Conservation (phyloP, 2,329 filamentous ascomycete genomes). For the Beauveria pseudobassiana region DNA sequence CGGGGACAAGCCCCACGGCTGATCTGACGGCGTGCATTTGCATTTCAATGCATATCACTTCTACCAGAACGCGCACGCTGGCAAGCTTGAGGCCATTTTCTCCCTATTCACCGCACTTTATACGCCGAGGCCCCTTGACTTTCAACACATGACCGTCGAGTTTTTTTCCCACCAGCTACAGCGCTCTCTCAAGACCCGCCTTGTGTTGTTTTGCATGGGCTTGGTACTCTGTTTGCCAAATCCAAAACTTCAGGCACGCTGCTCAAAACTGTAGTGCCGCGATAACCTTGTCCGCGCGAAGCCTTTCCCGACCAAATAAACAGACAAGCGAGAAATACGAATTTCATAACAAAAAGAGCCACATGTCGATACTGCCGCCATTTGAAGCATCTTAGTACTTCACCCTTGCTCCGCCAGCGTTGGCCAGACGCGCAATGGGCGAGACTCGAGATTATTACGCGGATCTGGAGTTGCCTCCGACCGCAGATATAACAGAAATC, state of each 20-base stretch:
- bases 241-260: background rate
- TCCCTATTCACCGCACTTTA: background rate
- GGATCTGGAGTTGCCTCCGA: constrained; percentile 64
- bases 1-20: constrained; percentile 14
- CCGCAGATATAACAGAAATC: constrained; percentile 65
- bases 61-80: background rate
- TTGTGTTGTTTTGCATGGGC: background rate
- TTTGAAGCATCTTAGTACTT: background rate
- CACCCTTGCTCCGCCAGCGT: background rate
- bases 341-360: background rate
- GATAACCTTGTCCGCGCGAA: background rate
- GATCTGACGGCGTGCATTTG: constrained; percentile 3
- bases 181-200: background rate
- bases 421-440: constrained; percentile 21
- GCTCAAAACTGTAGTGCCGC: background rate
- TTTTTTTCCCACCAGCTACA: background rate
- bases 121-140: background rate
- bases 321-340: background rate
- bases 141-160: background rate
- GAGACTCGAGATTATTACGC: constrained; percentile 71
- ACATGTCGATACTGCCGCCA: background rate
- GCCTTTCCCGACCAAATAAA: background rate
- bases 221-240: background rate
- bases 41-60: background rate
- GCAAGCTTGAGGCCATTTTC: background rate